Conservation (phyloP, 345 rosid species). For the Pseudoturritis turrita region DNA sequence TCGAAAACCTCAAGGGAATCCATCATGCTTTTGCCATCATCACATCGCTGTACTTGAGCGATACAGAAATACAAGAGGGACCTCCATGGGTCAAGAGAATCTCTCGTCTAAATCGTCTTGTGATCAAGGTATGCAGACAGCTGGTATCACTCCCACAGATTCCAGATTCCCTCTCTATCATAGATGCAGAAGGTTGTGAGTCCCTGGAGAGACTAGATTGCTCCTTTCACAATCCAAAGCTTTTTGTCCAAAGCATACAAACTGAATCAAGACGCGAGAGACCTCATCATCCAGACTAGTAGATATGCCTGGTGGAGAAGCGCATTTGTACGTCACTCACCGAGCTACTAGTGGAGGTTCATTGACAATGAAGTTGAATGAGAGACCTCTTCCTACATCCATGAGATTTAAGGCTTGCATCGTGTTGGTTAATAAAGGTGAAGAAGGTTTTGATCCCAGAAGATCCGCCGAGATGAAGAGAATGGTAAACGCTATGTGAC, state of each 20-base stretch:
- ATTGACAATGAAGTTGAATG: no score
- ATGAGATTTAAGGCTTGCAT: neutral
- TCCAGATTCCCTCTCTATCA: neutral
- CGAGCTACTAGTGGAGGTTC: no score
- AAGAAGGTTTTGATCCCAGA: conserved; percentile 56
- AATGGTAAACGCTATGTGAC: conserved; percentile 50
- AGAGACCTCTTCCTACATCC: no score
- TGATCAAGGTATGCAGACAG: neutral
- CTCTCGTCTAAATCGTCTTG: neutral
- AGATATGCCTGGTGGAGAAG: neutral
- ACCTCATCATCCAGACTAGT: neutral
- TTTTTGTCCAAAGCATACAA: neutral
- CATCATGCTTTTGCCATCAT: neutral
- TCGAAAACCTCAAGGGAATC: neutral
- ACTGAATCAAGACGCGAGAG: neutral
- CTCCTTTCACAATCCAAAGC: neutral
- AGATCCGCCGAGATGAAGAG: conserved; percentile 78
- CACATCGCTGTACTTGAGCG: neutral
- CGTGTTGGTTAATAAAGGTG: neutral
- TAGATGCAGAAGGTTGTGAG: neutral
- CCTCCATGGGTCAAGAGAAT: neutral
- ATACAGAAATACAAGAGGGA: neutral
- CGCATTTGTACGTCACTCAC: neutral
- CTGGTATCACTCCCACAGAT: neutral
- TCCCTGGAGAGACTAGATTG: neutral